Evolutionary conservation across 73 alveolate genomes (phyloP).

Genomic region (Paramecium biaurelia): DNA sequence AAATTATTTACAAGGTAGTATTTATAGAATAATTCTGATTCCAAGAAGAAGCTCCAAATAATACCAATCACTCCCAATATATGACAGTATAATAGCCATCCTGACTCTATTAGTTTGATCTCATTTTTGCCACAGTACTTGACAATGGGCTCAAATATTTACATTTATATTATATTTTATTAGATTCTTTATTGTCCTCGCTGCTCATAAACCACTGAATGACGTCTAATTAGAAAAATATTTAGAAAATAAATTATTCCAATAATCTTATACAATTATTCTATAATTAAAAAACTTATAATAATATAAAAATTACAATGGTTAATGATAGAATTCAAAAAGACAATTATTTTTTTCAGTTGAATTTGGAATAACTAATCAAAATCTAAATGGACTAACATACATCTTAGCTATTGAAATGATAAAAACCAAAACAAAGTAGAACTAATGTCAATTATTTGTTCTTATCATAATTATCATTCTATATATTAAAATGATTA

Average conservation of each 20-base stretch:
- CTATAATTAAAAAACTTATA: too few species aligned
- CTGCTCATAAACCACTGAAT: not conserved
- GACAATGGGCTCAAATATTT: not conserved
- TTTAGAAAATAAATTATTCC: not conserved
- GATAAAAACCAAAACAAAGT: too few species aligned
- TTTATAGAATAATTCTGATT: constrained; percentile 37
- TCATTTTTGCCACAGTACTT: constrained; percentile 31
- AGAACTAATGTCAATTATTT: too few species aligned
- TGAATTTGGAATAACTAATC: too few species aligned
- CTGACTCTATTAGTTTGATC: constrained; percentile 10
- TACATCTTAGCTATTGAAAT: too few species aligned
- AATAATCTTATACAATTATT: not conserved
- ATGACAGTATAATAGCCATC: constrained; percentile 57
- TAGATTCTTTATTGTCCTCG: not conserved
- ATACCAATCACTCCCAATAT: constrained; percentile 48
- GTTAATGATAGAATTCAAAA: not conserved
- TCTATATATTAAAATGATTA: too few species aligned
- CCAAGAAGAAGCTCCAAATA: constrained; percentile 22
- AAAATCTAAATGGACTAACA: too few species aligned
- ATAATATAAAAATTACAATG: too few species aligned
- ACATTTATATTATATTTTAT: not conserved
- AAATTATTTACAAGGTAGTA: not conserved
- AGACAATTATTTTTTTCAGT: too few species aligned
- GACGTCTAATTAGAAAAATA: not conserved
- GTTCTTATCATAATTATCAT: too few species aligned